Evolutionary conservation across 768 basidiomycete genomes (phyloP).

Genomic region (Pulveroboletus sp.): DNA sequence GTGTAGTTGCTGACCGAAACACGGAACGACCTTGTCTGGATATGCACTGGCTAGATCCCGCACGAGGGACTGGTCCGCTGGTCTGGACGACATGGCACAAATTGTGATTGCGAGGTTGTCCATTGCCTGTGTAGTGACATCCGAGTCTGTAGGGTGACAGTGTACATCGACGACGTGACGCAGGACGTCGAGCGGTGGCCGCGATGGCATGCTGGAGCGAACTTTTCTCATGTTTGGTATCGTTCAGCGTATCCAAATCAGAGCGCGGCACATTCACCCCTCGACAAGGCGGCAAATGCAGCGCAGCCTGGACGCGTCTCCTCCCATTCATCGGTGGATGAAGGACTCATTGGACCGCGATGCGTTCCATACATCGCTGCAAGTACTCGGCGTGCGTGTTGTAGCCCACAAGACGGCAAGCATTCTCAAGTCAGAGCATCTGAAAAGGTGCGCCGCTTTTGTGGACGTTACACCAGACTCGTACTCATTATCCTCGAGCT

Average conservation of each 20-base stretch:
- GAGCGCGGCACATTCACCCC: conserved; percentile 2
- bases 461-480: not conserved
- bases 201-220: conserved; percentile 4
- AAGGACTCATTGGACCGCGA: conserved; percentile 54
- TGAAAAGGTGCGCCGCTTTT: conserved; percentile 52
- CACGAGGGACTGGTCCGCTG: conserved; percentile 70
- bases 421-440: conserved; percentile 53
- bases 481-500: conserved; percentile 37
- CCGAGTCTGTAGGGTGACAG: conserved; percentile 88
- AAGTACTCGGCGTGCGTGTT: conserved; percentile 67
- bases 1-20: conserved; percentile 66
- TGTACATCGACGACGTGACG: conserved; percentile 82
- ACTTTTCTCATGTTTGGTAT: conserved; percentile 16
- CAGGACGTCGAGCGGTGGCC: conserved; percentile 44
- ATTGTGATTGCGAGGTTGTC: conserved; percentile 60
- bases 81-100: conserved; percentile 77
- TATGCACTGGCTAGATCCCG: conserved; percentile 56
- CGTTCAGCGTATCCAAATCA: conserved; percentile 6
- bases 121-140: conserved; percentile 47
- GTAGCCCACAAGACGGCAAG: conserved; percentile 51
- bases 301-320: conserved; percentile 34
- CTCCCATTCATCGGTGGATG: conserved; percentile 52
- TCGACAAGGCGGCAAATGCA: conserved; percentile 14
- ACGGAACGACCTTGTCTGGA: conserved; percentile 74
- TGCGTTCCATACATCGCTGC: conserved; percentile 63